Percentiles rank a stretch among this genome's conserved stretches.
phyloP scores from a whole-genome alignment of 2,329 filamentous ascomycete genomes.

The Trichoderma koningiopsis region DNA sequence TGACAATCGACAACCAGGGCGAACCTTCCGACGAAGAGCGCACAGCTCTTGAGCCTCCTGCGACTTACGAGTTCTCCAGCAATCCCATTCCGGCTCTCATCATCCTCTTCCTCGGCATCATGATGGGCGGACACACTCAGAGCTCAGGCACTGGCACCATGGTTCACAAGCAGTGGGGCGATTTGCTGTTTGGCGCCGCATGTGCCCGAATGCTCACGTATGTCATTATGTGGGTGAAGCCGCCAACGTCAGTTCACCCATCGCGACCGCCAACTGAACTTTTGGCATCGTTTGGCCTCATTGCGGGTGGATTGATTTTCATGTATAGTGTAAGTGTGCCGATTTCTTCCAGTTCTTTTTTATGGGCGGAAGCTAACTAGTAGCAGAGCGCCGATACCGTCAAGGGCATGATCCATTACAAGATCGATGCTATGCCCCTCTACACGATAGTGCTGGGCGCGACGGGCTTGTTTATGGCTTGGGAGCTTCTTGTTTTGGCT shows the following conservation, averaged over 20 bases:
- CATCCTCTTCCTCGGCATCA: constrained; percentile 83
- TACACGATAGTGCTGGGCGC: constrained; percentile 88
- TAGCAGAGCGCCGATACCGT: constrained; percentile 73
- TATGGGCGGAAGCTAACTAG: constrained; percentile 28
- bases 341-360: neutral
- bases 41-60: constrained; percentile 58
- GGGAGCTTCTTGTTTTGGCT: constrained; percentile 74
- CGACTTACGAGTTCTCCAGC: constrained; percentile 72
- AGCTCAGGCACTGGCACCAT: constrained; percentile 80
- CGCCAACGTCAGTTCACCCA: constrained; percentile 77
- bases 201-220: constrained; percentile 80
- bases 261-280: constrained; percentile 88
- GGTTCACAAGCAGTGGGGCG: constrained; percentile 94
- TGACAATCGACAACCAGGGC: constrained; percentile 39
- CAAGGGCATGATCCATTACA: constrained; percentile 71
- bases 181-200: constrained; percentile 77
- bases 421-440: constrained; percentile 87
- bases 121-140: constrained; percentile 95
- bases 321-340: constrained; percentile 75
- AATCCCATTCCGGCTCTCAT: constrained; percentile 88
- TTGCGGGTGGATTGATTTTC: constrained; percentile 85
- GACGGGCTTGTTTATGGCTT: constrained; percentile 82
- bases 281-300: constrained; percentile 82
- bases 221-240: constrained; percentile 74
- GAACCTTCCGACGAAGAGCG: constrained; percentile 48